These are phyloP conservation scores for Aspergillus sergii DNA, from an alignment of 2,329 filamentous ascomycete species.

Conservation along the genomic window DNA sequence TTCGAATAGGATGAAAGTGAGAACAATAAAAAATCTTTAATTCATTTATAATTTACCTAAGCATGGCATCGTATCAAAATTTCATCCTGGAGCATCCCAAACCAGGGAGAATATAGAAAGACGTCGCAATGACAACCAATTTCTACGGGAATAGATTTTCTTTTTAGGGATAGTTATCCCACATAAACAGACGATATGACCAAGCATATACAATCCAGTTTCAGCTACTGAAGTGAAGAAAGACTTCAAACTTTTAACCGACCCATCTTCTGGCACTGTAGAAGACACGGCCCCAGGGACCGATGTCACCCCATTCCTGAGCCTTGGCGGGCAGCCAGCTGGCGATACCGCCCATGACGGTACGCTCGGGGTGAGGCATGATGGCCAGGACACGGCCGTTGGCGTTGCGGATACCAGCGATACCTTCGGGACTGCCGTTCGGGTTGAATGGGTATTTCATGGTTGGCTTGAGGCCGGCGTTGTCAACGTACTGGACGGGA, in stretches of 20 bases:
- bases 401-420: constrained; percentile 75
- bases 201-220: not conserved
- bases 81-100: not conserved
- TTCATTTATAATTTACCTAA: not conserved
- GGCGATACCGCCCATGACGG: constrained; percentile 74
- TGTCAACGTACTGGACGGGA: constrained; percentile 83
- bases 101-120: not conserved
- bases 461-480: constrained; percentile 68
- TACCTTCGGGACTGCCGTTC: constrained; percentile 80
- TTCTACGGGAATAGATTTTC: not conserved
- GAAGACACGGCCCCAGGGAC: constrained; percentile 85
- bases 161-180: not conserved
- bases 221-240: not conserved
- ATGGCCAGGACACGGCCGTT: constrained; percentile 83
- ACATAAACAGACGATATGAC: not conserved
- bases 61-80: constrained; percentile 3
- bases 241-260: constrained; percentile 49
- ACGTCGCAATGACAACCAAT: not conserved
- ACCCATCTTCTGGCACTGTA: constrained; percentile 87
- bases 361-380: constrained; percentile 95
- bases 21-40: not conserved
- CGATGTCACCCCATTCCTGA: constrained; percentile 75
- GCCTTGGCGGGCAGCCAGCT: constrained; percentile 71
- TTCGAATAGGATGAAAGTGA: too few relatives aligned
- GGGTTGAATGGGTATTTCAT: constrained; percentile 87